Conservation (phyloP, 108 stramenopile genomes). For the Schizochytrium sp. region DNA sequence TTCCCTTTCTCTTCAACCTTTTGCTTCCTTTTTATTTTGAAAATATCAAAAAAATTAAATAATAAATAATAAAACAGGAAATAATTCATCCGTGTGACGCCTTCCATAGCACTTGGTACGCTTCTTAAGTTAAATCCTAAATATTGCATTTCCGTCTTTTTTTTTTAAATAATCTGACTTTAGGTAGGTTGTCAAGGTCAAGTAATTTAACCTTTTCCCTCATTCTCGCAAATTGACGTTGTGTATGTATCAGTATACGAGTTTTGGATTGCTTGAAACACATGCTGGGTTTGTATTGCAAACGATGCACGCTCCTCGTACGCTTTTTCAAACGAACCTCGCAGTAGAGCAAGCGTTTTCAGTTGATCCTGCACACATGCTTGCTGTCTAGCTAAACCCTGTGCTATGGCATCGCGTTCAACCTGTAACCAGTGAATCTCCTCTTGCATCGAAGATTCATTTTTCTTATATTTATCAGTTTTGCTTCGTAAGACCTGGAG, state of each 20-base stretch:
- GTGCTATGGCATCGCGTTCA: background rate
- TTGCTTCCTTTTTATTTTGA: too few relatives aligned
- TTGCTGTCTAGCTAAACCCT: background rate
- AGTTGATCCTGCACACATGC: constrained; percentile 30
- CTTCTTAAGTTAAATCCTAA: too few relatives aligned
- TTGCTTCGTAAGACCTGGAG: background rate
- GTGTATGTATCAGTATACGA: background rate
- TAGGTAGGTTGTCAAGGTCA: too few relatives aligned
- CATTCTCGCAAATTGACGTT: too few relatives aligned
- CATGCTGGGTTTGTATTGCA: background rate
- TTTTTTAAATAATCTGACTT: too few relatives aligned
- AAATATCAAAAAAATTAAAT: too few relatives aligned
- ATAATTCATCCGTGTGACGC: too few relatives aligned
- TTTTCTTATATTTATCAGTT: background rate
- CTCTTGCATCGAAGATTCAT: background rate
- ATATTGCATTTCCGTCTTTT: too few relatives aligned
- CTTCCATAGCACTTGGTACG: too few relatives aligned
- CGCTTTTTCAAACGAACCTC: background rate
- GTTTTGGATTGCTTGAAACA: background rate
- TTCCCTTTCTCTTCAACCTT: too few relatives aligned
- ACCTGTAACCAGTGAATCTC: background rate
- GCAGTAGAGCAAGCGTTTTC: background rate
- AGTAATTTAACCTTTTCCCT: too few relatives aligned
- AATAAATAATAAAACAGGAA: too few relatives aligned
- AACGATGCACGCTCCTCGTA: background rate